Evolutionary conservation across 371 early-diverging fungal species (phyloP), one percentile per base, ranked within the genome.

Genomic region (Lichtheimia ornata): DNA sequence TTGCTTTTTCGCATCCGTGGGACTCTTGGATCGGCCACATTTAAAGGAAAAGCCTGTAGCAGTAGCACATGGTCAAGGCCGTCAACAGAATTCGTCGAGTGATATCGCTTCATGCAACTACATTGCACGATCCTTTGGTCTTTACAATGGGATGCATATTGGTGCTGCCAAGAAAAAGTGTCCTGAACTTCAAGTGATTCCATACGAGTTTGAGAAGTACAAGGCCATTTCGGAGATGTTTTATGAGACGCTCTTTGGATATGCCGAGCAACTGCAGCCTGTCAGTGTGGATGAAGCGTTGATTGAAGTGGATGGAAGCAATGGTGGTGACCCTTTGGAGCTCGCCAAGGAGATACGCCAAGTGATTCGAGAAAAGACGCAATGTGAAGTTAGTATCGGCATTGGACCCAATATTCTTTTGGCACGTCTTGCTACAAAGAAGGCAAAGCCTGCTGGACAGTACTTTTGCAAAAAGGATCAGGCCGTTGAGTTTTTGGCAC

Each of bases 1-100:
- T 74, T 93, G 94, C 65, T 97, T 95, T 65, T 97, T 96, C 71
- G 94, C 88, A 0, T 90, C 94, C 0, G 93, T 91, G 0, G 89
- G 93, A 0, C 68, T 93, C 13, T 75, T 86, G 40, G 83, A 79
- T 15, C 77, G 86, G 4, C 94, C 91, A 2, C 75, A 91, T 41
- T 68, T 92, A 2, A 64, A 47, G 22, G 72, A 79, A 44, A 73
- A 71, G 57, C 92, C 95, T 1, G 88, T 79, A 2, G 81, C 74
- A 13, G 81, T 81, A 20, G 56, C 74, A 2, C 78, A 81, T 58
- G 67, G 69, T 14, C 69, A 74, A 56, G 72, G 66, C 12, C 51
- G 44, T 3, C 66, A 57, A 57, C 67, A 67, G 18, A 52, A 51
- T 5, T 76, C 78, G n/a, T 74, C 73, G 1, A 77, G 81, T 28